Conservation (phyloP, 1,139 yeast genomes). For the Saccharomycopsis crataegensis region DNA sequence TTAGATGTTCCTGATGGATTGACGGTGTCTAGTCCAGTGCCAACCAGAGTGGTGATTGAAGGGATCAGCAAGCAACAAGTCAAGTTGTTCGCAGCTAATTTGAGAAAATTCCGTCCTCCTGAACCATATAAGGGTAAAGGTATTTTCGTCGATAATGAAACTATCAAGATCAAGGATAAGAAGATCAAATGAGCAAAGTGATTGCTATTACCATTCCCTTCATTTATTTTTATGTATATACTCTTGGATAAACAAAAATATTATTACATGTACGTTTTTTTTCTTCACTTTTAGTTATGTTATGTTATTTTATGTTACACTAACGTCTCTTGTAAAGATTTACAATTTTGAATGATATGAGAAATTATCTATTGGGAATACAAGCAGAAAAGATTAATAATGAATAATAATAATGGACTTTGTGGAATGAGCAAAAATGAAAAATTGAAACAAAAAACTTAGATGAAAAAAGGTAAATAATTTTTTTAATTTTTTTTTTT, state of each 20-base stretch:
- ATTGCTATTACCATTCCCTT: neutral
- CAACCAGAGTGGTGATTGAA: constrained; percentile 81
- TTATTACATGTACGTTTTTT: too few species aligned
- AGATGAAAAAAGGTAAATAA: neutral
- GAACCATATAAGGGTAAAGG: constrained; percentile 99
- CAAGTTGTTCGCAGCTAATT: constrained; percentile 78
- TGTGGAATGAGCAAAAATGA: neutral
- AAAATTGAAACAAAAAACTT: neutral
- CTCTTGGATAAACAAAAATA: too few species aligned
- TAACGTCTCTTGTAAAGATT: too few species aligned
- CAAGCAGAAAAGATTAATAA: neutral
- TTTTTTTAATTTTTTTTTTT: neutral
- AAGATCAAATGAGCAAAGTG: constrained; percentile 66
- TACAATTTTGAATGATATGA: neutral
- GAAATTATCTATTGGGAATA: neutral
- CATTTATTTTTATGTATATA: neutral
- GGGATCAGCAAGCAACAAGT: constrained; percentile 88
- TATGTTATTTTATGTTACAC: too few species aligned
- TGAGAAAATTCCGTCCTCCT: constrained; percentile 86
- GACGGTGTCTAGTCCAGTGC: constrained; percentile 69
- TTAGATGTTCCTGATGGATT: constrained; percentile 68
- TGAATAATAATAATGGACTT: neutral
- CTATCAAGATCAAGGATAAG: constrained; percentile 82
- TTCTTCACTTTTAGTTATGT: too few species aligned
- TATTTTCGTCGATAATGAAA: constrained; percentile 85